Percentiles rank a stretch among this genome's conserved stretches.
Conservation (phyloP, 306 rosid genomes). For the Quillaja saponaria region DNA sequence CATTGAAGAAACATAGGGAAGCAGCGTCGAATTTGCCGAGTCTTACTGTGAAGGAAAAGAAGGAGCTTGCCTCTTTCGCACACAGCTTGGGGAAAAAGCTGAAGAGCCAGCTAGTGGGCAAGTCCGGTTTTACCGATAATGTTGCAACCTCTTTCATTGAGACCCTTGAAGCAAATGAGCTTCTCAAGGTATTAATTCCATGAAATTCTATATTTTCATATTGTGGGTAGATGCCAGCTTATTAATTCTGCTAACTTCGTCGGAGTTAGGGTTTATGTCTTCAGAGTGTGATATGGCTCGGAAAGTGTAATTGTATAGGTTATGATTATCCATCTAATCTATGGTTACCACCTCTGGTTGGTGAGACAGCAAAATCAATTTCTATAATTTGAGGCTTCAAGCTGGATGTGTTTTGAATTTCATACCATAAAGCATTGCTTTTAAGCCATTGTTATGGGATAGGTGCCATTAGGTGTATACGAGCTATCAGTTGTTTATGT, state of each 20-base stretch:
- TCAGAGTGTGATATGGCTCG: not conserved
- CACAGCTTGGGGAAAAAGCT: constrained; percentile 88
- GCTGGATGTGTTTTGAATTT: constrained; percentile 4
- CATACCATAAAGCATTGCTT: too few species aligned
- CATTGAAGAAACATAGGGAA: constrained; percentile 46
- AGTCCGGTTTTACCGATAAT: constrained; percentile 74
- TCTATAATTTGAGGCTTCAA: not conserved
- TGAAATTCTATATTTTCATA: not conserved
- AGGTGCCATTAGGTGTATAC: too few species aligned
- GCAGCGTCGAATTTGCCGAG: constrained; percentile 50
- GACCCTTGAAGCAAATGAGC: constrained; percentile 89
- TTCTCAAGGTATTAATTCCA: constrained; percentile 66
- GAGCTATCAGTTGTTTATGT: too few species aligned
- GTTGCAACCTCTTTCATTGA: constrained; percentile 72
- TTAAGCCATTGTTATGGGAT: too few species aligned
- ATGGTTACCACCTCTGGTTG: not conserved
- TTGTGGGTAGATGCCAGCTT: not conserved
- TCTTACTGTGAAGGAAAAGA: constrained; percentile 75
- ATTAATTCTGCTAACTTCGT: too few species aligned
- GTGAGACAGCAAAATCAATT: not conserved
- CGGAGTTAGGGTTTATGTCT: not conserved
- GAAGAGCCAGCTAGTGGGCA: constrained; percentile 85
- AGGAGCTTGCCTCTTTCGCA: constrained; percentile 82
- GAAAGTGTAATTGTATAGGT: not conserved
- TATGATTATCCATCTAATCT: not conserved